Percentiles rank a stretch among this genome's conserved stretches.
Conservation (phyloP, 1,284 basidiomycete species). For the Naganishia sp. region DNA sequence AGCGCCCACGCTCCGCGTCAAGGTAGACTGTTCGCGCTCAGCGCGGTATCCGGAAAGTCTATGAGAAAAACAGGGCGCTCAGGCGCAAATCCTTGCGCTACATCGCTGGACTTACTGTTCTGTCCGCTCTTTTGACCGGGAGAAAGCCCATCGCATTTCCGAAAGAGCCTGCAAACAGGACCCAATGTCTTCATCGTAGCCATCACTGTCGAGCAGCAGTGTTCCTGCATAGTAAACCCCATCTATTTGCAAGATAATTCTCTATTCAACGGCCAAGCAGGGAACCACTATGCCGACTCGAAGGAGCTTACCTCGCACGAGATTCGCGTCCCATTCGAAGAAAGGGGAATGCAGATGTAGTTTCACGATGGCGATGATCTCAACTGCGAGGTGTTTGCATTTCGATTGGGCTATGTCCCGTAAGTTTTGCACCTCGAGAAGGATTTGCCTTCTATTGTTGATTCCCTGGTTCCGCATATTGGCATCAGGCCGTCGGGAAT, state of each 20-base stretch:
- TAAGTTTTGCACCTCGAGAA: conserved; percentile 49
- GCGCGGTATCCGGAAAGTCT: not conserved
- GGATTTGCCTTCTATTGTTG: conserved; percentile 23
- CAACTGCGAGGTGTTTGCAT: conserved; percentile 55
- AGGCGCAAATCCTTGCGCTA: not conserved
- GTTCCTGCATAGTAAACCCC: conserved; percentile 70
- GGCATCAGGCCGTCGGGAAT: not conserved
- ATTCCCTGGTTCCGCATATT: not conserved
- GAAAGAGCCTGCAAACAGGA: conserved; percentile 70
- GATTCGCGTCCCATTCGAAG: conserved; percentile 77
- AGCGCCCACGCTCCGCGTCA: no score
- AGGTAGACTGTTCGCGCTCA: not conserved
- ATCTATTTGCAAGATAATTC: conserved; percentile 35
- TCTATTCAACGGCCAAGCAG: no score
- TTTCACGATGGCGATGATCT: conserved; percentile 61
- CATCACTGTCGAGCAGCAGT: conserved; percentile 63
- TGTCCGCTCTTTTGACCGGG: conserved; percentile 67
- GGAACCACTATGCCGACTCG: no score
- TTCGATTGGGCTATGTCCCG: conserved; percentile 62
- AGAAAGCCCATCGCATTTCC: conserved; percentile 77
- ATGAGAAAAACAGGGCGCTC: not conserved
- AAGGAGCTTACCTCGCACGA: conserved; percentile 67
- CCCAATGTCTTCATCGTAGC: conserved; percentile 67
- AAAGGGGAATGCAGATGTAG: conserved; percentile 56
- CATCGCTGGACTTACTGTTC: conserved; percentile 42